Evolutionary conservation across 2,329 filamentous ascomycete species (phyloP).

Genomic region (Pezicula radicicola): DNA sequence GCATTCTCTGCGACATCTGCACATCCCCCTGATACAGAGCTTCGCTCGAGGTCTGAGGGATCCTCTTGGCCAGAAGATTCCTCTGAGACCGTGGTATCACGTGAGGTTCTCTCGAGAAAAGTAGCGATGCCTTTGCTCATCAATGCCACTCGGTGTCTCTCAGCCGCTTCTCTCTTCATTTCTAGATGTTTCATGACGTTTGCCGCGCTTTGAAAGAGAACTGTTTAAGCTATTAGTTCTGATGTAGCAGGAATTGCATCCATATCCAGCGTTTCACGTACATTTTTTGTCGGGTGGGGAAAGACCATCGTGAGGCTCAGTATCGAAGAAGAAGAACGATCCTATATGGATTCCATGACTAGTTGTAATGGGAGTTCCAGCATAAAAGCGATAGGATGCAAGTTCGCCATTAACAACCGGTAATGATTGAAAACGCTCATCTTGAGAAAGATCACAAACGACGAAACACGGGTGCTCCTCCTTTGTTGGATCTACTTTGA

Average conservation of each 20-base stretch:
- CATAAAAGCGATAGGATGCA: constrained; percentile 22
- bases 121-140: constrained; percentile 21
- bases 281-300: constrained; percentile 35
- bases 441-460: constrained; percentile 18
- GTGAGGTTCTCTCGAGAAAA: constrained; percentile 17
- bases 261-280: constrained; percentile 3
- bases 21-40: not conserved
- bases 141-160: constrained; percentile 15
- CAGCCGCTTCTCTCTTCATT: constrained; percentile 23
- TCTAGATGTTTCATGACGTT: constrained; percentile 24
- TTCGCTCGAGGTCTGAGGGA: not conserved
- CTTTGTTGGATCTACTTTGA: constrained; percentile 11
- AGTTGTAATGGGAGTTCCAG: constrained; percentile 23
- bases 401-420: constrained; percentile 19
- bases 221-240: constrained; percentile 2
- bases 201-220: constrained; percentile 14
- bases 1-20: not conserved
- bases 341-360: constrained; percentile 22
- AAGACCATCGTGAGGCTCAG: constrained; percentile 48
- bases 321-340: constrained; percentile 23
- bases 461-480: constrained; percentile 19
- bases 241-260: not conserved
- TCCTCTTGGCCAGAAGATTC: not conserved
- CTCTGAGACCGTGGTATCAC: not conserved
- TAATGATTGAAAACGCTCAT: constrained; percentile 16